Conservation (phyloP, 2,329 filamentous ascomycete genomes). For the Alternaria postmessia region DNA sequence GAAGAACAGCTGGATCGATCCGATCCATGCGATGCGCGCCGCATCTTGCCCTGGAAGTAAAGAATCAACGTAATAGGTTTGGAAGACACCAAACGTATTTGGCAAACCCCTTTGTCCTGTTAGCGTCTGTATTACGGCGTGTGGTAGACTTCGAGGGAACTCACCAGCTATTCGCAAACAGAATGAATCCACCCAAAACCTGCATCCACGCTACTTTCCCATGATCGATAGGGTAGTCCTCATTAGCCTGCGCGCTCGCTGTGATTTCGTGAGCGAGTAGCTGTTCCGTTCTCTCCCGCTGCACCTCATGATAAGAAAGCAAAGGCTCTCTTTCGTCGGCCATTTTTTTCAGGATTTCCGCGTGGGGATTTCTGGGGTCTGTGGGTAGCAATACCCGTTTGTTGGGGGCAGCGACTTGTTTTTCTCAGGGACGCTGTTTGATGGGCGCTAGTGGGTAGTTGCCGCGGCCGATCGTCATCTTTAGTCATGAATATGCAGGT, state of each 20-base stretch:
- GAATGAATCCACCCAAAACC: conserved; percentile 52
- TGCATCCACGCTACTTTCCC: conserved; percentile 55
- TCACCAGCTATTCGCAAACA: conserved; percentile 54
- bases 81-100: conserved; percentile 44
- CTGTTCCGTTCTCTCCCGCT: conserved; percentile 8
- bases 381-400: not conserved
- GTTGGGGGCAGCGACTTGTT: not conserved
- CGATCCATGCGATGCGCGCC: conserved; percentile 47
- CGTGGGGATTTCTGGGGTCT: not conserved
- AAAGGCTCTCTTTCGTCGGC: conserved; percentile 20
- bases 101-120: conserved; percentile 42
- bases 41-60: conserved; percentile 22
- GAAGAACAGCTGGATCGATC: conserved; percentile 47
- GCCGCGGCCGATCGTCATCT: conserved; percentile 4
- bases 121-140: conserved; percentile 24
- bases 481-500: conserved; percentile 18
- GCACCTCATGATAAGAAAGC: conserved; percentile 13
- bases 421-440: not conserved
- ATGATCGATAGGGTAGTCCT: conserved; percentile 29
- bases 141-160: not conserved
- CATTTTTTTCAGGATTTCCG: not conserved
- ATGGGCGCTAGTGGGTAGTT: conserved; percentile 5
- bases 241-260: conserved; percentile 15
- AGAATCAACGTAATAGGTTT: conserved; percentile 41
- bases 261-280: conserved; percentile 20